phyloP scores from a whole-genome alignment of 305 asterid genomes.

The Solanum hybrid region DNA sequence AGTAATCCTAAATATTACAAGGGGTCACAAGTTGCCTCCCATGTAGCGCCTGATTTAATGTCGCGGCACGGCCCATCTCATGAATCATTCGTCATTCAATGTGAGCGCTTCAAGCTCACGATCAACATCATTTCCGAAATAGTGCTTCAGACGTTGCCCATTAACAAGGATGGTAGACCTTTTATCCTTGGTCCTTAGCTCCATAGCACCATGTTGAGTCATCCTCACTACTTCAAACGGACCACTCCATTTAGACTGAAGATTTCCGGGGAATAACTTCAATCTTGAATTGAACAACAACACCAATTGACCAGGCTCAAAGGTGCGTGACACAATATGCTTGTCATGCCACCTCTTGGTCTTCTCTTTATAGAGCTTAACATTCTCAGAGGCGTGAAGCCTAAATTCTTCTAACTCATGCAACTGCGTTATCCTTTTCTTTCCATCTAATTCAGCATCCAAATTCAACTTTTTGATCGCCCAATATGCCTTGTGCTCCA shows the following conservation, averaged over 20 bases:
- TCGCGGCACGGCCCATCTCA: background rate
- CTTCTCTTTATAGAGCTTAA: background rate
- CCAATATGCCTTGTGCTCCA: background rate
- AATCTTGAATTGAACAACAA: too few species aligned
- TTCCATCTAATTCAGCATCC: background rate
- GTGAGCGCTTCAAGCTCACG: background rate
- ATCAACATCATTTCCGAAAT: background rate
- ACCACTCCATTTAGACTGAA: too few species aligned
- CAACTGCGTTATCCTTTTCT: background rate
- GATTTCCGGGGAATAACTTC: accelerated
- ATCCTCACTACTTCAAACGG: too few species aligned
- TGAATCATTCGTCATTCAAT: background rate
- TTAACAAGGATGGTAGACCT: too few species aligned
- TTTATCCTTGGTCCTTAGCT: too few species aligned
- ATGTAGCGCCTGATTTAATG: background rate
- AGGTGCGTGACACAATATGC: background rate
- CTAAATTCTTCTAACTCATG: background rate
- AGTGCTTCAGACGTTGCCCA: too few species aligned
- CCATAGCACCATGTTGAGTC: too few species aligned
- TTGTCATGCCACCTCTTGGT: background rate
- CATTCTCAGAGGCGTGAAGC: background rate
- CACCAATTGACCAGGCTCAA: background rate
- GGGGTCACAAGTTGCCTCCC: background rate
- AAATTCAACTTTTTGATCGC: background rate
- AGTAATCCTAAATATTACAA: background rate